phyloP scores from a whole-genome alignment of 2,329 filamentous ascomycete genomes.

The Trichoderma endophyticum region DNA sequence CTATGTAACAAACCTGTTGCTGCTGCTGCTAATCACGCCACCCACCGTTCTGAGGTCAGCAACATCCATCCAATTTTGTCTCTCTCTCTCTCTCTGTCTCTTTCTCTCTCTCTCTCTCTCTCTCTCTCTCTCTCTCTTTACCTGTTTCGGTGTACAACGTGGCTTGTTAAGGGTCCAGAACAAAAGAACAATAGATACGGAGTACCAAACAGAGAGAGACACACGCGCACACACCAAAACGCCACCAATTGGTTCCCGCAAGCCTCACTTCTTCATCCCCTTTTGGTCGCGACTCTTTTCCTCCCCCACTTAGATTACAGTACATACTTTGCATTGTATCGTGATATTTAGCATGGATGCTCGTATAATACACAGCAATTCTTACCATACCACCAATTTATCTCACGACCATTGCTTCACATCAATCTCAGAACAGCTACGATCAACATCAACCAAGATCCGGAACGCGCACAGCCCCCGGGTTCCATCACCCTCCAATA shows the following conservation, averaged over 20 bases:
- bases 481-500: neutral
- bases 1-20: neutral
- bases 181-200: neutral
- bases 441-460: neutral
- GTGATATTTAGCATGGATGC: neutral
- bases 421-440: neutral
- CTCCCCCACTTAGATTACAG: neutral
- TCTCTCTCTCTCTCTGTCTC: too few relatives aligned
- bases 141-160: neutral
- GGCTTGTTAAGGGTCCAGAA: neutral
- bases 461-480: neutral
- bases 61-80: neutral
- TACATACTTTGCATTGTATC: neutral
- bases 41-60: neutral
- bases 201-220: neutral
- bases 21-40: neutral
- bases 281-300: neutral
- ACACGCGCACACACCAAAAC: neutral
- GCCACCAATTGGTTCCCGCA: neutral
- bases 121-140: neutral
- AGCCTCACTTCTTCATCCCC: neutral
- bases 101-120: too few relatives aligned
- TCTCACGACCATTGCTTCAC: neutral
- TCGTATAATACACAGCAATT: neutral
- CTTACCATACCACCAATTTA: neutral